phyloP scores from a whole-genome alignment of 2,329 filamentous ascomycete species.

The Diplodia mutila region DNA sequence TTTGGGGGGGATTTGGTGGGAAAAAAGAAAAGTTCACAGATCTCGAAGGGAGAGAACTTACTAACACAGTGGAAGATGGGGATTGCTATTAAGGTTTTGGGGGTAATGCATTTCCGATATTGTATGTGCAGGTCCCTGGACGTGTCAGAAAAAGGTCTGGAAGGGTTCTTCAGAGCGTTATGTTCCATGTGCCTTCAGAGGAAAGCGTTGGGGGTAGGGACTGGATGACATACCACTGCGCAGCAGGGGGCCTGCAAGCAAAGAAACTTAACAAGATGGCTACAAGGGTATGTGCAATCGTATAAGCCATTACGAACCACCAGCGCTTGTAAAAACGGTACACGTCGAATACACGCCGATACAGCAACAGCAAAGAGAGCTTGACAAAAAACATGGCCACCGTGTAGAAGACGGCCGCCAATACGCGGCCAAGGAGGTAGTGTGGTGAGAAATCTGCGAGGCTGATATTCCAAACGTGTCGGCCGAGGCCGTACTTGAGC shows the following conservation, averaged over 20 bases:
- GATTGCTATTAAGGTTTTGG: conserved; percentile 1
- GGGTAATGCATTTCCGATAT: conserved; percentile 1
- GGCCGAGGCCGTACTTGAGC: neutral
- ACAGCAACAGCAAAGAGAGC: conserved; percentile 26
- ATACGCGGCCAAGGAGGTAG: neutral
- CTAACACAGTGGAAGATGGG: conserved; percentile 16
- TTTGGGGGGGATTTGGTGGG: neutral
- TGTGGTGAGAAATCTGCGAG: neutral
- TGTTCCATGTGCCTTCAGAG: no score
- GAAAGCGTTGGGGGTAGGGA: no score
- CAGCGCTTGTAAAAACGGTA: conserved; percentile 11
- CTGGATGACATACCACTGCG: conserved; percentile 1
- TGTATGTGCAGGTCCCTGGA: conserved; percentile 4
- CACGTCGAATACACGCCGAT: conserved; percentile 23
- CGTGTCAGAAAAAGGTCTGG: neutral
- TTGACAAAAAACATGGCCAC: conserved; percentile 26
- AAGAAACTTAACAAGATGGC: conserved; percentile 1
- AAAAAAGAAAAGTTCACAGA: neutral
- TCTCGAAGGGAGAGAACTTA: neutral
- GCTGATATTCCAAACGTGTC: conserved; percentile 15
- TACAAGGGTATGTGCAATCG: neutral
- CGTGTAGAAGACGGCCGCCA: conserved; percentile 25
- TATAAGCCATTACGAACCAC: conserved; percentile 18
- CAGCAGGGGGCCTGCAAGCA: neutral
- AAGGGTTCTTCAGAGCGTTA: neutral